A percentile compares a stretch with the other conserved stretches of the same genome.
Conservation (phyloP, 768 basidiomycete genomes). For the Termitomyces sp. region DNA sequence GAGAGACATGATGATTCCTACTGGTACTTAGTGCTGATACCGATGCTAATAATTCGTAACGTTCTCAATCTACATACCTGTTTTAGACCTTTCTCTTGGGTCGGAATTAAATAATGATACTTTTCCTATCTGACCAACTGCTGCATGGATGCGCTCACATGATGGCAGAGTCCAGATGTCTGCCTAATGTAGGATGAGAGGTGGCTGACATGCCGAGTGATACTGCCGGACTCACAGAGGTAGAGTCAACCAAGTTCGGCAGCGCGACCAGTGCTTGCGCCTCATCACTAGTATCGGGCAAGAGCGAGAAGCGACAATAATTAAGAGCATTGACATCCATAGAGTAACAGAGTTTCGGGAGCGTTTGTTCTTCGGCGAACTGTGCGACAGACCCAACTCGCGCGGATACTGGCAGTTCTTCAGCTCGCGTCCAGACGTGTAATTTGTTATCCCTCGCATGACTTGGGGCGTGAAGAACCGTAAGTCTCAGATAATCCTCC, state of each 20-base stretch:
- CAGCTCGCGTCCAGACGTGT: conserved; percentile 60
- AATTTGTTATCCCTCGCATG: conserved; percentile 86
- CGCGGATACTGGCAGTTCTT: conserved; percentile 34
- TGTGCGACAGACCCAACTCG: conserved; percentile 52
- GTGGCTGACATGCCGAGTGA: not conserved
- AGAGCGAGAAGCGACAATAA: conserved; percentile 84
- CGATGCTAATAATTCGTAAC: not conserved
- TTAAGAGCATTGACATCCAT: conserved; percentile 92
- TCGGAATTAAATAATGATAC: conserved; percentile 31
- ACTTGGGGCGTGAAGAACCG: conserved; percentile 28
- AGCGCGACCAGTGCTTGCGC: conserved; percentile 61
- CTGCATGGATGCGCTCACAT: conserved; percentile 70
- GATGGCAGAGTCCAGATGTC: conserved; percentile 84
- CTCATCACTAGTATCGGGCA: conserved; percentile 20
- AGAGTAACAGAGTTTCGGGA: conserved; percentile 53
- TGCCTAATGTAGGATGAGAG: conserved; percentile 39
- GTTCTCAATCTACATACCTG: conserved; percentile 34
- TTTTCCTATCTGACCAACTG: conserved; percentile 58
- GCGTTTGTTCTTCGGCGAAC: conserved; percentile 31
- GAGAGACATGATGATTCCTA: conserved; percentile 88
- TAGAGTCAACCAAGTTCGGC: conserved; percentile 87
- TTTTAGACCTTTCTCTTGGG: conserved; percentile 46
- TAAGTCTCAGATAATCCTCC: not conserved
- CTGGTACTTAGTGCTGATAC: not conserved
- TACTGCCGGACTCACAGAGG: conserved; percentile 3